A percentile compares a stretch with the other conserved stretches of the same genome.
Conservation (phyloP, 306 rosid species). For the Myrica gale region DNA sequence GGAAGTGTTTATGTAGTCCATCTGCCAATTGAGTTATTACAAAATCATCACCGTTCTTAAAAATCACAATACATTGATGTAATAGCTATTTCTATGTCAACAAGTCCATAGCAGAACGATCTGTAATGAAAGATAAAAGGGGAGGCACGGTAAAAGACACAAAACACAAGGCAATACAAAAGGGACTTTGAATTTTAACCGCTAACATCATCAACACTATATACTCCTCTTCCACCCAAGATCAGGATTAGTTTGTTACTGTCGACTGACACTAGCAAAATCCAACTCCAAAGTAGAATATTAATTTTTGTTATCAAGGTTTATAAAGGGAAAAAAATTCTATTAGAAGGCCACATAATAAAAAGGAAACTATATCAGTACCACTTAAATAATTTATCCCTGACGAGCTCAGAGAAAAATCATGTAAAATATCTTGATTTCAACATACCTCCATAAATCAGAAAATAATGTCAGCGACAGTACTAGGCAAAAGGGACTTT, state of each 20-base stretch:
- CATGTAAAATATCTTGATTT: background rate
- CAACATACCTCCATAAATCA: slow-evolving; percentile 54
- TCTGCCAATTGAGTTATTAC: slow-evolving; percentile 50
- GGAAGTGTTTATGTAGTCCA: slow-evolving; percentile 97
- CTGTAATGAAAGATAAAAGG: background rate
- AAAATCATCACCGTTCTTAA: background rate
- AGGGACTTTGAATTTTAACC: background rate
- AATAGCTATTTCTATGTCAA: background rate
- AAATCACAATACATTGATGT: background rate
- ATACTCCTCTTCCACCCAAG: background rate
- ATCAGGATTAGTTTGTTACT: background rate
- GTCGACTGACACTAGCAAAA: background rate
- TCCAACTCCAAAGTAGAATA: slow-evolving; percentile 1
- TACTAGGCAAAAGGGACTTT: background rate
- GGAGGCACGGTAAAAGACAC: background rate
- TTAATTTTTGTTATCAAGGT: slow-evolving; percentile 1
- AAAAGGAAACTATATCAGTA: background rate
- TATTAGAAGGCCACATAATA: slow-evolving; percentile 12
- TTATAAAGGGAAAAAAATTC: background rate
- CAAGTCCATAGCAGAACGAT: background rate
- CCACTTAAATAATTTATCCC: background rate
- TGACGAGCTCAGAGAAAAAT: slow-evolving; percentile 11
- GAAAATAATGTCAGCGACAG: background rate
- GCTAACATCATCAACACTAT: background rate
- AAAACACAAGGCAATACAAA: background rate